A percentile compares a stretch with the other conserved stretches of the same genome.
Evolutionary conservation across 2,329 filamentous ascomycete genomes (phyloP).

Genomic region (Monosporascus sp.): DNA sequence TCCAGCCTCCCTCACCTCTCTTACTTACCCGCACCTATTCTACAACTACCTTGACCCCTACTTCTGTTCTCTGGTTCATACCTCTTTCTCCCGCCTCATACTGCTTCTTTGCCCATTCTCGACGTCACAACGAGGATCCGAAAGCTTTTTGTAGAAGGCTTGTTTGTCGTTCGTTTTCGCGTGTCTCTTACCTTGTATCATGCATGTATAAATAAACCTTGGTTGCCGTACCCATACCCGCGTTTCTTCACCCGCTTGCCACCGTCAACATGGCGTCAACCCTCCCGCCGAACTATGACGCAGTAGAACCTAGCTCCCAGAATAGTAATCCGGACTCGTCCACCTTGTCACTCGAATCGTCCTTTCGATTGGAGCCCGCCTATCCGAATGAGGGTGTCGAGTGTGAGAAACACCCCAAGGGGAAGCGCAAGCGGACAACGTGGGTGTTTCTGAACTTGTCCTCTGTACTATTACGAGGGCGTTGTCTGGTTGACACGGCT

Average conservation of each 20-base stretch:
- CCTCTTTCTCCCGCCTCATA: constrained; percentile 6
- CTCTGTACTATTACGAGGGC: neutral
- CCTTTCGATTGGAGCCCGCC: constrained; percentile 25
- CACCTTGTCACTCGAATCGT: constrained; percentile 28
- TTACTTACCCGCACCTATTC: neutral
- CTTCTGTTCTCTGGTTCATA: neutral
- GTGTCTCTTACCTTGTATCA: constrained; percentile 13
- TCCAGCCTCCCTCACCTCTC: neutral
- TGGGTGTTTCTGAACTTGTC: constrained; percentile 34
- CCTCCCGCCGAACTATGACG: neutral
- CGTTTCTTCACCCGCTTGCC: constrained; percentile 20
- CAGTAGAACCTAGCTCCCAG: constrained; percentile 15
- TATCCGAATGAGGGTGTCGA: constrained; percentile 22
- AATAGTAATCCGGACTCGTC: constrained; percentile 23
- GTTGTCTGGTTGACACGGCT: constrained; percentile 13
- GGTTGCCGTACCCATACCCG: constrained; percentile 17
- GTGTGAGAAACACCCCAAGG: constrained; percentile 46
- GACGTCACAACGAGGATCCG: constrained; percentile 10
- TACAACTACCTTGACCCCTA: neutral
- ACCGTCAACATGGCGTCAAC: constrained; percentile 8
- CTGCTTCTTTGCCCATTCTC: constrained; percentile 7
- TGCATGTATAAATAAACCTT: constrained; percentile 16
- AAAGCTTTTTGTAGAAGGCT: constrained; percentile 2
- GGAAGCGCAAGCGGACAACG: constrained; percentile 59
- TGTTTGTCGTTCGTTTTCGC: constrained; percentile 12